Evolutionary conservation across 2,329 filamentous ascomycete genomes (phyloP).

Genomic region (Penicillium sp.): DNA sequence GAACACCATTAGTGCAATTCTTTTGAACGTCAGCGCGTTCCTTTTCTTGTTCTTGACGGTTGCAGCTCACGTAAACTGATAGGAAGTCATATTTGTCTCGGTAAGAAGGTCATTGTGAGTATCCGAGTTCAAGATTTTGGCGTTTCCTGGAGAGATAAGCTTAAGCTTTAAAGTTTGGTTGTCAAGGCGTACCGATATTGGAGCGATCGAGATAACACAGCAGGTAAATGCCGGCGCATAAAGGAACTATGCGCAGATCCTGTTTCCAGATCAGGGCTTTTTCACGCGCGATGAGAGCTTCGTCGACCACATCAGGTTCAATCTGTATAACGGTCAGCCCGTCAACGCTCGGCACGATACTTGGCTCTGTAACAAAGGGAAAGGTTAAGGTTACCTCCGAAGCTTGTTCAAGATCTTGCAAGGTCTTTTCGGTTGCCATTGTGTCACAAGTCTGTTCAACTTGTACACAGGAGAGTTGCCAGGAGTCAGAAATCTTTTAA

Average conservation of each 20-base stretch:
- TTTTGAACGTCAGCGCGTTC: slow-evolving; percentile 17
- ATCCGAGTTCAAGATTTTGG: slow-evolving; percentile 61
- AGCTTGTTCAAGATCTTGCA: slow-evolving; percentile 14
- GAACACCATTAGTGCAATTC: slow-evolving; percentile 49
- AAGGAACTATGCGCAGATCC: slow-evolving; percentile 60
- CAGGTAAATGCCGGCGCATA: slow-evolving; percentile 62
- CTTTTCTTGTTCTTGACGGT: not conserved
- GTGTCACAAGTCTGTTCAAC: slow-evolving; percentile 1
- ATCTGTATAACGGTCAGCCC: slow-evolving; percentile 8
- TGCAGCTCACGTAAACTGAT: slow-evolving; percentile 53
- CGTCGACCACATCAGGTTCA: slow-evolving; percentile 6
- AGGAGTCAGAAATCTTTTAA: not conserved
- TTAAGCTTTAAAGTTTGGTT: not conserved
- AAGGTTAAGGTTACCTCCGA: slow-evolving; percentile 13
- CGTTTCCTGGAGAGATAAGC: slow-evolving; percentile 46
- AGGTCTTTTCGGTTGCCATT: slow-evolving; percentile 22
- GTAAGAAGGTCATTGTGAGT: slow-evolving; percentile 60
- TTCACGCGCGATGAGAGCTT: slow-evolving; percentile 21
- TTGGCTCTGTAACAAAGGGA: not conserved
- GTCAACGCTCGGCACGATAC: not conserved
- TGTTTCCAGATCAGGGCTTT: slow-evolving; percentile 53
- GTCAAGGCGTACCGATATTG: slow-evolving; percentile 55
- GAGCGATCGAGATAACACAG: slow-evolving; percentile 65
- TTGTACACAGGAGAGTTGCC: not conserved
- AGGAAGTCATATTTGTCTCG: slow-evolving; percentile 58